Evolutionary conservation across 768 basidiomycete species (phyloP).

Genomic region (Auricularia auricula-judae): DNA sequence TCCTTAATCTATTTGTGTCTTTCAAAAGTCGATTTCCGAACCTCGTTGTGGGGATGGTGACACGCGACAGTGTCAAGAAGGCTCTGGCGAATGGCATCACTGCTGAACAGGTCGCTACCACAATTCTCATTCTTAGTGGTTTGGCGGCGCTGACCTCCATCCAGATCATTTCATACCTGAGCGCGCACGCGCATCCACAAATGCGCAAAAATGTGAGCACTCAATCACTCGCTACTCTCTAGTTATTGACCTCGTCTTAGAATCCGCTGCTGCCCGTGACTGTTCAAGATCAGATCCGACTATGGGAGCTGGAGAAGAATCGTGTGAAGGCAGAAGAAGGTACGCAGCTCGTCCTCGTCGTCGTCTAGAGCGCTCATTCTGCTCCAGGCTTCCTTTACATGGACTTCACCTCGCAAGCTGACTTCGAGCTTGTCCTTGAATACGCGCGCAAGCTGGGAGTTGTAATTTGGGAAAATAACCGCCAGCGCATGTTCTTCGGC

Average conservation of each 20-base stretch:
- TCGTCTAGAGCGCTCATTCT: background rate
- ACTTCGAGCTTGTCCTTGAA: conserved; percentile 77
- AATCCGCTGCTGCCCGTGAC: conserved; percentile 92
- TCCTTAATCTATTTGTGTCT: conserved; percentile 85
- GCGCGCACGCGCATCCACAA: conserved; percentile 92
- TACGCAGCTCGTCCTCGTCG: conserved; percentile 23
- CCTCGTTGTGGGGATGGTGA: conserved; percentile 91
- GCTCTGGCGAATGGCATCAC: conserved; percentile 92
- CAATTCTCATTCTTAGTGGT: background rate
- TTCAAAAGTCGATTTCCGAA: conserved; percentile 94
- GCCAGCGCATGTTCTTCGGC: conserved; percentile 74
- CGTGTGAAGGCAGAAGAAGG: conserved; percentile 83
- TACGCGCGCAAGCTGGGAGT: conserved; percentile 78
- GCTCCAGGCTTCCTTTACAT: conserved; percentile 74
- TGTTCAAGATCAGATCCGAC: conserved; percentile 92
- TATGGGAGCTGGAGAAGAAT: conserved; percentile 96
- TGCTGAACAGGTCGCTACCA: conserved; percentile 70
- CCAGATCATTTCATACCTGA: conserved; percentile 91
- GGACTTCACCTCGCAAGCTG: conserved; percentile 73
- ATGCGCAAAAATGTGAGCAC: conserved; percentile 83
- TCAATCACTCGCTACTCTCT: background rate
- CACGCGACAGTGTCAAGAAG: conserved; percentile 89
- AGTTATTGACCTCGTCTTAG: conserved; percentile 27
- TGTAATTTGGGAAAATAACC: conserved; percentile 71
- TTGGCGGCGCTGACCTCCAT: background rate